A percentile compares a stretch with the other conserved stretches of the same genome.
Conservation (phyloP, 1,284 basidiomycete species). For the Moniliella sp. region DNA sequence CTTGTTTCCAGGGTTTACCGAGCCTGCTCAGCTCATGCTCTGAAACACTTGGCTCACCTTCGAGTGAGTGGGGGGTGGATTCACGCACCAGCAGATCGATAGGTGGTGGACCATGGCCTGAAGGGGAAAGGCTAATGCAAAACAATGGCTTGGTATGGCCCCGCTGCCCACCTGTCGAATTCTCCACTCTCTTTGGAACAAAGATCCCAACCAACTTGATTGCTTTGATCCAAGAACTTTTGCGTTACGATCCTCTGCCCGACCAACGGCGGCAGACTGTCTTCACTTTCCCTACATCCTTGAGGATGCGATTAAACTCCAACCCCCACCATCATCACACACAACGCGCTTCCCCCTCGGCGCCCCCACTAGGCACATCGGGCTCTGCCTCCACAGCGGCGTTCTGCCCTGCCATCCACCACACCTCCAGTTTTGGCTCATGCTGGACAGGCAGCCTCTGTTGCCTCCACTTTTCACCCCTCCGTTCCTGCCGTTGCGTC, state of each 20-base stretch:
- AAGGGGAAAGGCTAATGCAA: constrained; percentile 65
- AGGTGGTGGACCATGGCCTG: constrained; percentile 71
- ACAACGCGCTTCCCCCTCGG: too few species aligned
- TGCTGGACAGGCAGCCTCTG: too few species aligned
- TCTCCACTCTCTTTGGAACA: constrained; percentile 57
- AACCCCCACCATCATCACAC: too few species aligned
- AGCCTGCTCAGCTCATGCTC: constrained; percentile 75
- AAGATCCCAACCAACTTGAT: constrained; percentile 58
- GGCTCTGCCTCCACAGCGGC: too few species aligned
- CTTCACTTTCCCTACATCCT: too few species aligned
- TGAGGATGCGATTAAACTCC: too few species aligned
- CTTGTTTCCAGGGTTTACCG: constrained; percentile 85
- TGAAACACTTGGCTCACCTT: constrained; percentile 77
- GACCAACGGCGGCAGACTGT: too few species aligned
- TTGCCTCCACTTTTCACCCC: too few species aligned
- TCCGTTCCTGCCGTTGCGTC: too few species aligned
- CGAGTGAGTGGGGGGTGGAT: constrained; percentile 58
- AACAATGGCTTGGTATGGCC: constrained; percentile 54
- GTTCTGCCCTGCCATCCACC: too few species aligned
- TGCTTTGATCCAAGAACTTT: constrained; percentile 71
- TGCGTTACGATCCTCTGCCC: constrained; percentile 92
- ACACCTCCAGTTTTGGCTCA: too few species aligned
- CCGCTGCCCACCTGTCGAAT: constrained; percentile 54
- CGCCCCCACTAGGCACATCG: too few species aligned
- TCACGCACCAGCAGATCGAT: constrained; percentile 45